Percentiles rank a stretch among this genome's conserved stretches.
phyloP scores from a whole-genome alignment of 2,329 filamentous ascomycete species.

The Pseudogymnoascus sp. region DNA sequence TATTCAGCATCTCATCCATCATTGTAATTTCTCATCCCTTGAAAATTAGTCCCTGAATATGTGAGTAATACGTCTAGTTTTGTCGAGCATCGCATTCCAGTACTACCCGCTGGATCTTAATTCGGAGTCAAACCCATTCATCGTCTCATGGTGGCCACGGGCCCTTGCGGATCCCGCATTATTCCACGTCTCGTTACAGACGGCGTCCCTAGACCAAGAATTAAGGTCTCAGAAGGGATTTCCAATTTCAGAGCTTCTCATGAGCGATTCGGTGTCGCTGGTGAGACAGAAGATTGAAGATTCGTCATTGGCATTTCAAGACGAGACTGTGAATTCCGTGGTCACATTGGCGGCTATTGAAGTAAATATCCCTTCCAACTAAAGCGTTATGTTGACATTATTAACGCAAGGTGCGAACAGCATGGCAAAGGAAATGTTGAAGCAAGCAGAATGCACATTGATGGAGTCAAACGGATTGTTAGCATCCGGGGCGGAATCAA shows the following conservation, averaged over 20 bases:
- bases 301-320: slow-evolving; percentile 40
- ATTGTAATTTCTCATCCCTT: slow-evolving; percentile 37
- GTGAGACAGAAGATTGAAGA: slow-evolving; percentile 44
- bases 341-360: slow-evolving; percentile 52
- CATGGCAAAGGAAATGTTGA: slow-evolving; percentile 46
- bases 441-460: slow-evolving; percentile 41
- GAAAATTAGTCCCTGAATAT: neutral
- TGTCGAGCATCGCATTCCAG: slow-evolving; percentile 51
- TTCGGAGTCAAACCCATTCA: slow-evolving; percentile 47
- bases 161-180: slow-evolving; percentile 48
- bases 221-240: slow-evolving; percentile 45
- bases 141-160: slow-evolving; percentile 54
- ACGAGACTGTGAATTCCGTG: slow-evolving; percentile 50
- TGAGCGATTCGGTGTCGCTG: slow-evolving; percentile 49
- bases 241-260: slow-evolving; percentile 45
- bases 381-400: neutral
- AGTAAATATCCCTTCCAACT: slow-evolving; percentile 28
- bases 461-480: slow-evolving; percentile 43
- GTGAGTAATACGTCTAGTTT: slow-evolving; percentile 34
- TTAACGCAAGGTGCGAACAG: slow-evolving; percentile 26
- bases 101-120: slow-evolving; percentile 52
- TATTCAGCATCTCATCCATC: slow-evolving; percentile 49
- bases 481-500: slow-evolving; percentile 44
- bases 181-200: slow-evolving; percentile 53
- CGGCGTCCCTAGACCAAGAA: slow-evolving; percentile 50